Evolutionary conservation across 2,329 filamentous ascomycete genomes (phyloP), one percentile per base, ranked within the genome.

Genomic region (Xylaria sp.): DNA sequence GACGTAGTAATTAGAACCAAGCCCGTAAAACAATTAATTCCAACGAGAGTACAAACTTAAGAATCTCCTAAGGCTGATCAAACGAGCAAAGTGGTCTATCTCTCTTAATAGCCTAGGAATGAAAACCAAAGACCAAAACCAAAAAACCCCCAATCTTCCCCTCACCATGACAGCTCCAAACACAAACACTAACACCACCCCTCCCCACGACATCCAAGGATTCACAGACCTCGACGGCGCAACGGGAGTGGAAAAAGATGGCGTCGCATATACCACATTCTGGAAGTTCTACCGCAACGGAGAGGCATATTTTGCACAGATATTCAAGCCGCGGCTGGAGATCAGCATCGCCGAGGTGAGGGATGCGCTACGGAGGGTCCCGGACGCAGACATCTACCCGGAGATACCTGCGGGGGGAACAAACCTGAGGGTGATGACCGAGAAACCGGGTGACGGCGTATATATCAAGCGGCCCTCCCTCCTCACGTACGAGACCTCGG

Each of bases 381-480:
- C 68, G 49, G 68, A 70, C 47, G 53, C 56, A 22, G 66, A 69
- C 57, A 67, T 70, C 47, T 69, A 70, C 61, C 68, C 68, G 42
- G 57, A 65, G 49, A 64, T 70, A 62, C 66, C 66, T 51, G 58
- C n/a, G n/a, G n/a, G 62, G 65, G 68, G 53, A 51, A 39, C 59
- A 22, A 62, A 38, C 45, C 56, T 66, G 13, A 68, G 53, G 47
- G 57, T 42, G 58, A 49, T 33, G 31, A 50, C 20, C 45, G 55
- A 54, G 17, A 64, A 39, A 25, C 56, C 66, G 3, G 44, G 66
- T 59, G 49, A 56, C 47, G 47, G 64, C 39, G n/a, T 68, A 64
- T 65, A 65, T 44, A 65, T 69, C 42, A 70, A 70, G 58, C 64
- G 66, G 44, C 66, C 68, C 56, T 65, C 66, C 29, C 66, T 70